A percentile compares a stretch with the other conserved stretches of the same genome.
These are phyloP conservation scores for Oryza coarctata DNA, from an alignment of 176 grass and related monocot genomes.

Conservation along the genomic window DNA sequence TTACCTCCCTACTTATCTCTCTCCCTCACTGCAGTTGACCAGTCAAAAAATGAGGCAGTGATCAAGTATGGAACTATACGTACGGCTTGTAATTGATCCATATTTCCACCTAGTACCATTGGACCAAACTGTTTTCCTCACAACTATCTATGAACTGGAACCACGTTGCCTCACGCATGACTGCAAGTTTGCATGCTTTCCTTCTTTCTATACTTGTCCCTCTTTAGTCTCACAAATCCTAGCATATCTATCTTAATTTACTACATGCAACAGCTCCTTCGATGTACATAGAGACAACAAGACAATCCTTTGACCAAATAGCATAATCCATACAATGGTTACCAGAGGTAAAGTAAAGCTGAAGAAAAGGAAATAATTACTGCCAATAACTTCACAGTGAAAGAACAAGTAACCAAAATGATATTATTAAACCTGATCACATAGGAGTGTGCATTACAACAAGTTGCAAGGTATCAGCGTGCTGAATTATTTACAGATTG, in stretches of 20 bases:
- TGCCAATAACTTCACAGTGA: constrained; percentile 23
- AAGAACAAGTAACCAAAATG: constrained; percentile 22
- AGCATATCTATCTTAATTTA: constrained; percentile 40
- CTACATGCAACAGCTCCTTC: constrained; percentile 13
- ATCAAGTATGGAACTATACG: constrained; percentile 29
- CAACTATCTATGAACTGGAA: constrained; percentile 52
- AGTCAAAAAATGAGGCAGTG: constrained; percentile 52
- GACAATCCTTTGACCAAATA: constrained; percentile 41
- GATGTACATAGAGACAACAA: constrained; percentile 40
- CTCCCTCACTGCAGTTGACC: constrained; percentile 46
- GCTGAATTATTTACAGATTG: constrained; percentile 32
- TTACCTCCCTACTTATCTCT: constrained; percentile 28
- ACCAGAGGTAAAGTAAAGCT: constrained; percentile 44
- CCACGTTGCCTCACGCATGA: constrained; percentile 40
- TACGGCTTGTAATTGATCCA: constrained; percentile 34
- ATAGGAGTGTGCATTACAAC: constrained; percentile 26
- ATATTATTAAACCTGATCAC: constrained; percentile 20
- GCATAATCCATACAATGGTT: constrained; percentile 32
- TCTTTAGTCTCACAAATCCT: constrained; percentile 39
- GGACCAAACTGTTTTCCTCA: constrained; percentile 39
- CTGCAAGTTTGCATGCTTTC: constrained; percentile 28
- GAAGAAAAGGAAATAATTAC: constrained; percentile 39
- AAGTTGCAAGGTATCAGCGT: constrained; percentile 22
- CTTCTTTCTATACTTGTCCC: constrained; percentile 43
- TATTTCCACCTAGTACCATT: constrained; percentile 34